These are phyloP conservation scores for Notholithocarpus densiflorus DNA, from an alignment of 306 rosid genomes.

Conservation along the genomic window DNA sequence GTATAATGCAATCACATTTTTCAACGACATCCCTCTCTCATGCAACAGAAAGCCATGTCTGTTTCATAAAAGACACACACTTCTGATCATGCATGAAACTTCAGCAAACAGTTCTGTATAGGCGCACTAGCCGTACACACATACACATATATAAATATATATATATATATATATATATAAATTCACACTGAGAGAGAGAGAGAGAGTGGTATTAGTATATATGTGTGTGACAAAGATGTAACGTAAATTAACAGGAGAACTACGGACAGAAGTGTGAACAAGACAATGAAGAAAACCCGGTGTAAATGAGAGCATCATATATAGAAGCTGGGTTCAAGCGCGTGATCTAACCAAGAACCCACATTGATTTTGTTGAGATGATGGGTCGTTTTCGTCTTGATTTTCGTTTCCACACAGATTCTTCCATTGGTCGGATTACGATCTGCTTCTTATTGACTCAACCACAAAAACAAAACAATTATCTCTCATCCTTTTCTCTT, in stretches of 20 bases:
- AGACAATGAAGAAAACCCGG: constrained; percentile 33
- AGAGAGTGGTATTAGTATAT: constrained; percentile 3
- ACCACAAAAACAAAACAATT: not conserved
- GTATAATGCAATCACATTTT: constrained; percentile 26
- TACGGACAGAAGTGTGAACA: constrained; percentile 46
- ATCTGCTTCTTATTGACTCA: constrained; percentile 9
- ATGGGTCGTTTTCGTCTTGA: constrained; percentile 72
- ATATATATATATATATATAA: not conserved
- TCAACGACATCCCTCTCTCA: constrained; percentile 40
- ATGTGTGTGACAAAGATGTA: constrained; percentile 65
- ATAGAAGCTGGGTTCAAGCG: constrained; percentile 27
- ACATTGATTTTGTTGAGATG: constrained; percentile 54
- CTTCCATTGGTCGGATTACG: constrained; percentile 51
- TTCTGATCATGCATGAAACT: constrained; percentile 59
- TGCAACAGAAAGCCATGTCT: constrained; percentile 43
- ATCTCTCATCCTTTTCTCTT: not conserved
- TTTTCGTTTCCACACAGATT: constrained; percentile 43
- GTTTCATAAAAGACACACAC: constrained; percentile 46
- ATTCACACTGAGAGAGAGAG: constrained; percentile 37
- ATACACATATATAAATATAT: accelerated
- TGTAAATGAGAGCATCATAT: constrained; percentile 35
- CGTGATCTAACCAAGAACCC: constrained; percentile 49
- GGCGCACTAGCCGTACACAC: constrained; percentile 49
- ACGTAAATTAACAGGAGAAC: constrained; percentile 44
- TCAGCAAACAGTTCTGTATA: constrained; percentile 56